phyloP scores from a whole-genome alignment of 768 basidiomycete species.

The Pleurotus eryngii region DNA sequence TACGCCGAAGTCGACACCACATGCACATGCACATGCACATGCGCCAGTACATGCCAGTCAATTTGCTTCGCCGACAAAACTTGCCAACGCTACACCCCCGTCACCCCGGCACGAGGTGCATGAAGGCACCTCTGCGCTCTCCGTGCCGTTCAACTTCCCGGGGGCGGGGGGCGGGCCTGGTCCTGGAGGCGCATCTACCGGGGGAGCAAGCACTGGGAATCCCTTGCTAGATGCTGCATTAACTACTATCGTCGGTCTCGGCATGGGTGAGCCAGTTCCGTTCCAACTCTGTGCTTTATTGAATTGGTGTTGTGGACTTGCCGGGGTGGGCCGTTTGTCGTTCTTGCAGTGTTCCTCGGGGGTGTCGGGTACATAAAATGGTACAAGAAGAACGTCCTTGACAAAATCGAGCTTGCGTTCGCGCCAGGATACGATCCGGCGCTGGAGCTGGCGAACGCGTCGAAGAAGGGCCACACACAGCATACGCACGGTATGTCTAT shows the following conservation, averaged over 20 bases:
- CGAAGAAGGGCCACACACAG: slow-evolving; percentile 21
- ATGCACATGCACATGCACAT: not conserved
- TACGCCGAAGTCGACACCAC: not conserved
- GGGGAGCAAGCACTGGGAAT: not conserved
- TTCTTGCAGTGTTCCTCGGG: slow-evolving; percentile 56
- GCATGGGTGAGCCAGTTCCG: slow-evolving; percentile 41
- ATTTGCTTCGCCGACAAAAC: not conserved
- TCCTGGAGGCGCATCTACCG: not conserved
- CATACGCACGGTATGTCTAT: too few relatives aligned
- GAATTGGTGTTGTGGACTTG: not conserved
- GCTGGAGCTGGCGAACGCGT: slow-evolving; percentile 62
- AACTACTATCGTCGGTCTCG: slow-evolving; percentile 59
- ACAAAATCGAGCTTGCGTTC: slow-evolving; percentile 83
- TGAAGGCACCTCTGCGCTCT: slow-evolving; percentile 35
- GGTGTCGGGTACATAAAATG: slow-evolving; percentile 70
- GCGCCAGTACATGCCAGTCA: not conserved
- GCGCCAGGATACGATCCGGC: slow-evolving; percentile 79
- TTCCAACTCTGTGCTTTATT: not conserved
- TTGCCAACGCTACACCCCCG: slow-evolving; percentile 10
- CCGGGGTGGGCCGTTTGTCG: slow-evolving; percentile 1
- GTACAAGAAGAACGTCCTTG: slow-evolving; percentile 82
- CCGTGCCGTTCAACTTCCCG: slow-evolving; percentile 40
- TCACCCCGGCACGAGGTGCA: slow-evolving; percentile 37
- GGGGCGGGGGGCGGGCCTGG: slow-evolving; percentile 30
- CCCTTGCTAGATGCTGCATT: slow-evolving; percentile 53